phyloP scores from a whole-genome alignment of 1,139 yeast genomes.

The Kodamaea fungicola region DNA sequence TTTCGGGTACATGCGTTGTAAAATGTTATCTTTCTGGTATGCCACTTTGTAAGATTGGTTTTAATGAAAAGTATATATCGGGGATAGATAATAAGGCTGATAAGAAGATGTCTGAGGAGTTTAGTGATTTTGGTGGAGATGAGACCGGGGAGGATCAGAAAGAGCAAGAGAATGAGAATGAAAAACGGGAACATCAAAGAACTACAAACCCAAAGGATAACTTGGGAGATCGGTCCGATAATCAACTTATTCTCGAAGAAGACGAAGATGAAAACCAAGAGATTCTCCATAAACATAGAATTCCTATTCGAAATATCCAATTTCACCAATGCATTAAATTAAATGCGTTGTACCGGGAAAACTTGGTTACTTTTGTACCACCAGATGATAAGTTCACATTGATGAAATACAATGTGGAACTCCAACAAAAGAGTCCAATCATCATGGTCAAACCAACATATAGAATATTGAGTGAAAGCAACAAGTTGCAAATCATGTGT shows the following conservation, averaged over 20 bases:
- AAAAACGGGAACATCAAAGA: not conserved
- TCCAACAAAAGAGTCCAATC: conserved; percentile 36
- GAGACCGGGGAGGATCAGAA: not conserved
- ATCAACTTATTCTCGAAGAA: conserved; percentile 14
- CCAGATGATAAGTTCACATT: conserved; percentile 44
- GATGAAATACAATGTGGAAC: conserved; percentile 42
- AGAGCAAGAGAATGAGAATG: conserved; percentile 6
- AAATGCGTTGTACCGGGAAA: conserved; percentile 35
- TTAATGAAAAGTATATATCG: conserved; percentile 29
- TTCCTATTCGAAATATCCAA: conserved; percentile 42
- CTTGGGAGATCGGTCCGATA: conserved; percentile 11
- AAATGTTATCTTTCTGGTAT: conserved; percentile 46
- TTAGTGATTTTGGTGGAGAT: not conserved
- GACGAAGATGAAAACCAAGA: conserved; percentile 18
- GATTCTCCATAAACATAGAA: conserved; percentile 12
- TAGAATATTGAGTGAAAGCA: conserved; percentile 18
- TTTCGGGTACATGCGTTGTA: conserved; percentile 35
- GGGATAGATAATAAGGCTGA: conserved; percentile 10
- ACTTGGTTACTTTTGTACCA: conserved; percentile 41
- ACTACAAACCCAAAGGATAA: not conserved
- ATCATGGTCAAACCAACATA: conserved; percentile 37
- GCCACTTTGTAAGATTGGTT: conserved; percentile 44
- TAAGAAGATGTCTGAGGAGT: not conserved
- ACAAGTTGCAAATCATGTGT: conserved; percentile 36
- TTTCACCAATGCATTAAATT: conserved; percentile 47